Evolutionary conservation across 495 filamentous ascomycete genomes (phyloP).

Genomic region (Podospora pseudopauciseta): DNA sequence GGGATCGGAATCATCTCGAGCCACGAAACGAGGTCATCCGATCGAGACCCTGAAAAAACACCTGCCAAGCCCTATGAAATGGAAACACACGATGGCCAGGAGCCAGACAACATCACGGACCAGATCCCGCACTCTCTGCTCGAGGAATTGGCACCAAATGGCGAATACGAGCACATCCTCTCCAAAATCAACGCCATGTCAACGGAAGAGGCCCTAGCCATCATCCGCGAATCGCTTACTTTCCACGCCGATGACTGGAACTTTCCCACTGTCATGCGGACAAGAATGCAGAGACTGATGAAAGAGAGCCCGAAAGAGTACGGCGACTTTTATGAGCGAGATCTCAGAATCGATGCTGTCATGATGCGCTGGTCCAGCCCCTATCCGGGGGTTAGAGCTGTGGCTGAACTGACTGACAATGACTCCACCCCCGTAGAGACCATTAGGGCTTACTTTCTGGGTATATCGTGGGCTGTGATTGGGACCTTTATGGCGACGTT

Average conservation of each 20-base stretch:
- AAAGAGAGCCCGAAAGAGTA: constrained; percentile 30
- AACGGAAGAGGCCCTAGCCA: constrained; percentile 35
- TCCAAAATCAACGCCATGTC: constrained; percentile 39
- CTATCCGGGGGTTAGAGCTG: constrained; percentile 47
- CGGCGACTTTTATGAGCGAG: constrained; percentile 38
- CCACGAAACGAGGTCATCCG: constrained; percentile 5
- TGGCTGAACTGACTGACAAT: constrained; percentile 37
- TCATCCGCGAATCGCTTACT: constrained; percentile 29
- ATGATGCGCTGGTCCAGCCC: constrained; percentile 42
- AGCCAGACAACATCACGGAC: constrained; percentile 20
- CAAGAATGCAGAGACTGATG: constrained; percentile 31
- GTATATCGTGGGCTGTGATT: constrained; percentile 38
- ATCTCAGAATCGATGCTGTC: constrained; percentile 36
- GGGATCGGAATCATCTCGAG: not conserved
- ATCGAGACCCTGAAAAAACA: constrained; percentile 33
- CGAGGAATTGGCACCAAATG: constrained; percentile 37
- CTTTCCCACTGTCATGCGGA: constrained; percentile 34
- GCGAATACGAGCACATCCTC: constrained; percentile 38
- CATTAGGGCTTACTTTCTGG: constrained; percentile 41
- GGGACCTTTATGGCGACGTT: constrained; percentile 39
- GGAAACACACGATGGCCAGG: not conserved
- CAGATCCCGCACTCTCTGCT: constrained; percentile 37
- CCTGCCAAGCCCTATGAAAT: constrained; percentile 5
- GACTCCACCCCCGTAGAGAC: constrained; percentile 34
- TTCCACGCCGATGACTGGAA: constrained; percentile 41